Conservation (phyloP, 2,329 filamentous ascomycete species). For the Claviceps paspali region DNA sequence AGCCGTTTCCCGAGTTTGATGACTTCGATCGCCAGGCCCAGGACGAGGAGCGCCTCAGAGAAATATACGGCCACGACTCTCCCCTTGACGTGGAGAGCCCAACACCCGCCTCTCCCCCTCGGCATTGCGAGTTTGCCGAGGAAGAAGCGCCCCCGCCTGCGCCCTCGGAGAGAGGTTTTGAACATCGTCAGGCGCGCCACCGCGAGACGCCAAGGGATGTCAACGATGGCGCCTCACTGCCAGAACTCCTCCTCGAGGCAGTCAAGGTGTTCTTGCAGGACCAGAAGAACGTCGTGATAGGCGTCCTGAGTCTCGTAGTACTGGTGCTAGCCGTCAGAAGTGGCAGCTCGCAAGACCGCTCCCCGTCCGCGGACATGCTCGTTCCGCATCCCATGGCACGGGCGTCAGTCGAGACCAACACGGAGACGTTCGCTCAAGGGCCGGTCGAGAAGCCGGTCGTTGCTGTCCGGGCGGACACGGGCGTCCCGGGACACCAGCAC, state of each 20-base stretch:
- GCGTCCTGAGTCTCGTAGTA: slow-evolving; percentile 36
- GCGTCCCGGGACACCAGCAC: slow-evolving; percentile 3
- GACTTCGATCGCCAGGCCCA: slow-evolving; percentile 23
- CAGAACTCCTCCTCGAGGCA: slow-evolving; percentile 38
- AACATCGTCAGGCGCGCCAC: slow-evolving; percentile 16
- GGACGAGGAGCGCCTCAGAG: slow-evolving; percentile 36
- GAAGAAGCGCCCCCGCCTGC: slow-evolving; percentile 9
- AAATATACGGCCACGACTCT: slow-evolving; percentile 33
- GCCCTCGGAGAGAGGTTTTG: slow-evolving; percentile 13
- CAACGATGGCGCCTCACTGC: slow-evolving; percentile 32
- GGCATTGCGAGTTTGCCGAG: slow-evolving; percentile 5
- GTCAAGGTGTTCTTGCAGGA: slow-evolving; percentile 39
- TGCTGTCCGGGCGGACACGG: slow-evolving; percentile 14
- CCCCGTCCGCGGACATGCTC: background rate
- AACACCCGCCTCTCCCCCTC: slow-evolving; percentile 4
- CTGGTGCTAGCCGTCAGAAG: slow-evolving; percentile 31
- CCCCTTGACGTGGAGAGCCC: slow-evolving; percentile 4
- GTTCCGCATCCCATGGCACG: background rate
- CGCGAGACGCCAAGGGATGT: slow-evolving; percentile 14
- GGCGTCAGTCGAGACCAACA: background rate
- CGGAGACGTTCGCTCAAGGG: too few relatives aligned
- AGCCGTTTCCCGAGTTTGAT: slow-evolving; percentile 6
- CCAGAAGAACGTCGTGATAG: slow-evolving; percentile 43
- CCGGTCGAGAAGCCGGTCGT: slow-evolving; percentile 4
- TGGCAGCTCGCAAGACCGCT: slow-evolving; percentile 9